Base-by-base conservation (phyloP, 805 yeast genomes). In the Metschnikowia arizonensis region DNA sequence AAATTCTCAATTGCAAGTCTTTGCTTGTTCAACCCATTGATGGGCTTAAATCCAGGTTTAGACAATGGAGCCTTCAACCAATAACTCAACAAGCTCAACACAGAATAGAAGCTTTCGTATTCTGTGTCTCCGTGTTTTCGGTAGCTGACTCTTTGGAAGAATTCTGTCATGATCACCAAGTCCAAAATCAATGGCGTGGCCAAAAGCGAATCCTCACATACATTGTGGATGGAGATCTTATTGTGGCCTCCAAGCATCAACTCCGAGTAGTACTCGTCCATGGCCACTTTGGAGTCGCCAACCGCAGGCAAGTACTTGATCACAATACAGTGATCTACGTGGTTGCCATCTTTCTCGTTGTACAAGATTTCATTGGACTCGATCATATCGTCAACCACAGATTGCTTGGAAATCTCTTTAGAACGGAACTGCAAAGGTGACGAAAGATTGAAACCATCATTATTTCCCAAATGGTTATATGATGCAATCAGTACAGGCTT, bases 201-300 rank as follows among this genome's bases (percentile, higher is more conserved):
- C 64, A 90, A 77, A 59, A 90, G 74, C 3, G 97, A 89, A 66
- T 90, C 98, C 70, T 90, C 98, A 69, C 98, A 90, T 33, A 91
- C 96, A 64, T 91, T 90, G 72, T 90, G 96, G 62, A 91, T 85
- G 39, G 95, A 82, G 55, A 90, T 85, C 63, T 93, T 85, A 74
- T 90, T 91, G 72, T 90, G 97, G 36, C 98, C 98, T 50, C 98
- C 98, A 58, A 90, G 78, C 97, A 90, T 91, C 63, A 90, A 81
- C 69, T 90, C 97, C 46, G 95, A 85, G 73, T 91, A 88, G 73
- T 90, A 90, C 72, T 91, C 97, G 68, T 90, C 98, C 97, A 90
- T 91, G 43, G 98, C 98, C 53, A 90, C 96, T 74, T 90, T 90
- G 53, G 93, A 83, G 68, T 90, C 98, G 31, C 96, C 96, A 40